Conservation (phyloP, 2,329 filamentous ascomycete genomes). For the Aspergillus tamarii region DNA sequence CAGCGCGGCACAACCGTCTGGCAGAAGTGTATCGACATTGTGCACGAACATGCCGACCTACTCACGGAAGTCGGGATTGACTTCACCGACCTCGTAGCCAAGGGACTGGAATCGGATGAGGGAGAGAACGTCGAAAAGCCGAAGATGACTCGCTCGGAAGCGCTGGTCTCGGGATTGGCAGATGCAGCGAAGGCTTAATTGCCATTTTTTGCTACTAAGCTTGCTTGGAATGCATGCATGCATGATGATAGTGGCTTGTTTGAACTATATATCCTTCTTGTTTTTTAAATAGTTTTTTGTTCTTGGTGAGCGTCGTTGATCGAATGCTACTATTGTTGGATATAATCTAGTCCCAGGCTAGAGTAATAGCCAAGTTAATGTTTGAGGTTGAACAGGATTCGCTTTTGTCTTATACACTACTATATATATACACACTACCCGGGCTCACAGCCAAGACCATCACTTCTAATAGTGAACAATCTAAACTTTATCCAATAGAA, state of each 20-base stretch:
- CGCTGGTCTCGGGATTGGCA: conserved; percentile 24
- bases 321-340: background rate
- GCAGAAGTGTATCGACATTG: conserved; percentile 80
- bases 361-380: background rate
- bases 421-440: no score
- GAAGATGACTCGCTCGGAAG: conserved; percentile 30
- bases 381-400: background rate
- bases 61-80: conserved; percentile 86
- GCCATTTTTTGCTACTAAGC: background rate
- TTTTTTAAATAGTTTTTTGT: background rate
- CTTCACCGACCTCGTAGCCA: conserved; percentile 79
- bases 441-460: background rate
- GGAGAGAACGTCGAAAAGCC: conserved; percentile 26
- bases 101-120: conserved; percentile 43
- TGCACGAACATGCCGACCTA: conserved; percentile 77
- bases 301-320: conserved; percentile 2
- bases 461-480: background rate
- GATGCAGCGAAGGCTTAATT: conserved; percentile 17
- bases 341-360: background rate
- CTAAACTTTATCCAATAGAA: conserved; percentile 11
- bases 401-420: background rate
- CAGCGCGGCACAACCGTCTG: conserved; percentile 75
- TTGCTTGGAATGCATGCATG: background rate
- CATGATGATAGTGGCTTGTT: background rate
- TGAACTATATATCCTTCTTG: background rate